A percentile compares a stretch with the other conserved stretches of the same genome.
phyloP scores from a whole-genome alignment of 495 filamentous ascomycete genomes.

The Xylona heveae region DNA sequence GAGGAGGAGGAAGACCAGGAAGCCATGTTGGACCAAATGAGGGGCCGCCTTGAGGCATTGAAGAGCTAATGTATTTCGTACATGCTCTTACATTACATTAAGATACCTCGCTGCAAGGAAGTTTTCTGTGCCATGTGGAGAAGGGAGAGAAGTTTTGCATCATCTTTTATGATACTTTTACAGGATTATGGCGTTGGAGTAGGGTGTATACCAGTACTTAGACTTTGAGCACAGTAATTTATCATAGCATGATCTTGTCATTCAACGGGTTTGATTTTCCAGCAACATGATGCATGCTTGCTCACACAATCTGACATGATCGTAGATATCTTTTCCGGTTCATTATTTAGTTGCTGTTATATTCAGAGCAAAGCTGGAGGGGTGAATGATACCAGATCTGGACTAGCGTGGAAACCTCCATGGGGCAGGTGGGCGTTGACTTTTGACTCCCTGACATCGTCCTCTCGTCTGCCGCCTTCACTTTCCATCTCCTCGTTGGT shows the following conservation, averaged over 20 bases:
- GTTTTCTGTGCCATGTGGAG: too few species aligned
- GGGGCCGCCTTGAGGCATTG: slow-evolving; percentile 71
- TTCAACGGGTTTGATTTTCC: background rate
- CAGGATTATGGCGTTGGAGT: too few species aligned
- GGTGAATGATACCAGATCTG: background rate
- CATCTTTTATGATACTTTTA: too few species aligned
- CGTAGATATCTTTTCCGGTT: background rate
- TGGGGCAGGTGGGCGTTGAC: background rate
- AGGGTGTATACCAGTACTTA: too few species aligned
- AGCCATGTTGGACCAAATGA: slow-evolving; percentile 81
- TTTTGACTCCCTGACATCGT: too few species aligned
- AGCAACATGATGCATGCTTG: background rate
- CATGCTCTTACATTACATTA: too few species aligned
- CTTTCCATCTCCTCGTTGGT: too few species aligned
- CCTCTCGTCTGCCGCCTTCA: too few species aligned
- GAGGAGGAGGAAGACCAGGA: slow-evolving; percentile 71
- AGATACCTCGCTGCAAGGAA: too few species aligned
- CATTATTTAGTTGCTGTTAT: background rate
- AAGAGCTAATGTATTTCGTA: slow-evolving; percentile 81
- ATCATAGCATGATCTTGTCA: background rate
- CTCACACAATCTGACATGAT: background rate
- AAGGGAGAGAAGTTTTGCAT: too few species aligned
- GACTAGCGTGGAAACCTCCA: background rate
- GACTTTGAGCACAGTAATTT: too few species aligned
- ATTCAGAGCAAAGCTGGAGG: background rate